Conservation (phyloP, 2,329 filamentous ascomycete genomes). For the Harringtonia lauricola region DNA sequence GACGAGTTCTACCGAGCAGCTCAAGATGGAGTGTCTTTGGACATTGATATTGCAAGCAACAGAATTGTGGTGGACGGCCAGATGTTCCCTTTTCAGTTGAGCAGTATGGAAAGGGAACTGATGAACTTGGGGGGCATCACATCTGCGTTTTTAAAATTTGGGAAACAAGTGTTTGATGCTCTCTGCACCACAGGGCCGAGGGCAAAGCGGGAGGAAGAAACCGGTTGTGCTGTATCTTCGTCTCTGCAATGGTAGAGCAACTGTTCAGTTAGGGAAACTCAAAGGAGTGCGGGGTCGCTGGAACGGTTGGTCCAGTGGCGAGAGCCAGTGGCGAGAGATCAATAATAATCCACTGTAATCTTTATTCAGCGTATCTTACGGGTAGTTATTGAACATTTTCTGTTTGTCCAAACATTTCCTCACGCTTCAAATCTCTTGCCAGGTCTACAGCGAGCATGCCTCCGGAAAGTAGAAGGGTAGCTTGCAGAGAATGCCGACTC, state of each 20-base stretch:
- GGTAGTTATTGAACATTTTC: background rate
- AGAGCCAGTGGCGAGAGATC: too few relatives aligned
- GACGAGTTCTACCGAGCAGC: constrained; percentile 25
- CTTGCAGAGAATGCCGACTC: constrained; percentile 8
- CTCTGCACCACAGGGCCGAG: background rate
- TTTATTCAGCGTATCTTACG: background rate
- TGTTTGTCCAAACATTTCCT: background rate
- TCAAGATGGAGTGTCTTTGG: constrained; percentile 16
- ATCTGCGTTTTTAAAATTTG: background rate
- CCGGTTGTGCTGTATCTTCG: background rate
- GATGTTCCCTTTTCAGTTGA: too few relatives aligned
- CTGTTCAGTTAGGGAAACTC: background rate
- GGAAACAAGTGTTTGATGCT: background rate
- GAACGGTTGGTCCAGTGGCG: too few relatives aligned
- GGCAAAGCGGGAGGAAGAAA: background rate
- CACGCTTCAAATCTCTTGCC: background rate
- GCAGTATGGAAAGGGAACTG: too few relatives aligned
- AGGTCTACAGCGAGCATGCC: background rate
- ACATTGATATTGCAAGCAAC: constrained; percentile 20
- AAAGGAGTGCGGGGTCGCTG: background rate
- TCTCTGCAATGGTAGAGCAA: background rate
- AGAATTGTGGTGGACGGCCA: too few relatives aligned
- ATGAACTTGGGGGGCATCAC: too few relatives aligned
- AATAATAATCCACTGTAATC: background rate
- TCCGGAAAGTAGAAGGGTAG: background rate